Percentiles rank a stretch among this genome's conserved stretches.
Conservation (phyloP, 2,329 filamentous ascomycete genomes). For the Colletotrichum chlorophyti region DNA sequence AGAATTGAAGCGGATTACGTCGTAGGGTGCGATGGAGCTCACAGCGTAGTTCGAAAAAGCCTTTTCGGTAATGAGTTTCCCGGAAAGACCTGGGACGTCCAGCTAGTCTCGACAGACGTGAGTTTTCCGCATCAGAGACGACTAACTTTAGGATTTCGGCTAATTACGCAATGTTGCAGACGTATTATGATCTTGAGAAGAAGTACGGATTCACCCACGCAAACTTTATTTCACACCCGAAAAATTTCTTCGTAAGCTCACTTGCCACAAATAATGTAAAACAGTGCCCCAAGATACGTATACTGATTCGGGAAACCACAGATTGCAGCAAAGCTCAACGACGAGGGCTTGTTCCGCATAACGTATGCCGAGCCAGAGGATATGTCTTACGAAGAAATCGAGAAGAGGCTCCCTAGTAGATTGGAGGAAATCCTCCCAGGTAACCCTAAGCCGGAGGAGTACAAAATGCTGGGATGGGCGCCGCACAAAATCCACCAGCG, state of each 20-base stretch:
- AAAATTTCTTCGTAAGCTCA: neutral
- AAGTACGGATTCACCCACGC: neutral
- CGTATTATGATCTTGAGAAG: neutral
- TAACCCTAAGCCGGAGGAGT: neutral
- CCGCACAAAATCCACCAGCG: conserved; percentile 53
- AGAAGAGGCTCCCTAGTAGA: conserved; percentile 57
- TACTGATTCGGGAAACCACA: no score
- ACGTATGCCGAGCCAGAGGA: conserved; percentile 57
- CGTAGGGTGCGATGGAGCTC: neutral
- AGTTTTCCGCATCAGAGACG: no score
- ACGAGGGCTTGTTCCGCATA: conserved; percentile 51
- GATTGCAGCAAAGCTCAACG: neutral
- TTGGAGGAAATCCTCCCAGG: conserved; percentile 31
- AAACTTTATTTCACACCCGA: neutral
- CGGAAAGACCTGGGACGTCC: neutral
- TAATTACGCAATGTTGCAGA: neutral
- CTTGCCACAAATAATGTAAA: no score
- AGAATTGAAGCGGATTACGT: neutral
- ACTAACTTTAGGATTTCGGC: no score
- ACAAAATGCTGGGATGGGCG: neutral
- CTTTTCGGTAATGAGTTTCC: neutral
- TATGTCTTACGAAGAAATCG: conserved; percentile 52
- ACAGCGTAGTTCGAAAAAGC: neutral
- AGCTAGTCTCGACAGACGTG: neutral
- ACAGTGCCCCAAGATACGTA: no score